These are phyloP conservation scores for Paspalum notatum DNA, from an alignment of 176 grass and related monocot species.

Conservation along the genomic window DNA sequence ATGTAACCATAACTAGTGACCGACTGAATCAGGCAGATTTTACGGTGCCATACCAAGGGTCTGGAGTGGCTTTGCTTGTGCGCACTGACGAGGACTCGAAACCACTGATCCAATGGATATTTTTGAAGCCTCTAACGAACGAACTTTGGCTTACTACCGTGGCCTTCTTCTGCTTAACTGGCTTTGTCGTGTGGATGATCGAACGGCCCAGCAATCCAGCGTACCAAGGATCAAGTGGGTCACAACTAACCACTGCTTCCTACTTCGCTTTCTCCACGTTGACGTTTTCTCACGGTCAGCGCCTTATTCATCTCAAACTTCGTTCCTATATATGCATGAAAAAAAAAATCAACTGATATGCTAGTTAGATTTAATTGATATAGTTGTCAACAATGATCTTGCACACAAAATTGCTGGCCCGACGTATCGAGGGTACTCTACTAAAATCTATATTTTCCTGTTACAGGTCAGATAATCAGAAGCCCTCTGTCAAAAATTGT, in stretches of 20 bases:
- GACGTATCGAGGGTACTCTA: too few species aligned
- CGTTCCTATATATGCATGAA: too few species aligned
- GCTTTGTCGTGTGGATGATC: constrained; percentile 62
- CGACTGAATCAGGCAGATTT: constrained; percentile 55
- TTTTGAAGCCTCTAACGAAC: constrained; percentile 57
- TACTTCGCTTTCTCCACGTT: constrained; percentile 73
- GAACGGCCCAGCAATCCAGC: constrained; percentile 48
- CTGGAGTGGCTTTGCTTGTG: constrained; percentile 68
- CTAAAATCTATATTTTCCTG: background rate
- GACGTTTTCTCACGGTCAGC: constrained; percentile 60
- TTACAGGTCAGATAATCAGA: constrained; percentile 49
- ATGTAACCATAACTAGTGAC: constrained; percentile 54
- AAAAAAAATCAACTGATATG: too few species aligned
- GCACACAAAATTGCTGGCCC: too few species aligned
- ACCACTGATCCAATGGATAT: constrained; percentile 56
- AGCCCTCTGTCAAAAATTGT: constrained; percentile 54
- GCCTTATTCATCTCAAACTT: background rate
- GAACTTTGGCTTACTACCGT: constrained; percentile 62
- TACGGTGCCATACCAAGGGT: constrained; percentile 65
- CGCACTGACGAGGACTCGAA: constrained; percentile 24
- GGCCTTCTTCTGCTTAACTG: constrained; percentile 55
- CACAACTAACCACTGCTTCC: constrained; percentile 53
- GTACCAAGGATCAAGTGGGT: constrained; percentile 30
- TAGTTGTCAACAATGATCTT: too few species aligned
- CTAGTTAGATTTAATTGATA: too few species aligned